Base-by-base conservation (phyloP, 1,284 basidiomycete species). In the Ceratobasidium sp. region DNA sequence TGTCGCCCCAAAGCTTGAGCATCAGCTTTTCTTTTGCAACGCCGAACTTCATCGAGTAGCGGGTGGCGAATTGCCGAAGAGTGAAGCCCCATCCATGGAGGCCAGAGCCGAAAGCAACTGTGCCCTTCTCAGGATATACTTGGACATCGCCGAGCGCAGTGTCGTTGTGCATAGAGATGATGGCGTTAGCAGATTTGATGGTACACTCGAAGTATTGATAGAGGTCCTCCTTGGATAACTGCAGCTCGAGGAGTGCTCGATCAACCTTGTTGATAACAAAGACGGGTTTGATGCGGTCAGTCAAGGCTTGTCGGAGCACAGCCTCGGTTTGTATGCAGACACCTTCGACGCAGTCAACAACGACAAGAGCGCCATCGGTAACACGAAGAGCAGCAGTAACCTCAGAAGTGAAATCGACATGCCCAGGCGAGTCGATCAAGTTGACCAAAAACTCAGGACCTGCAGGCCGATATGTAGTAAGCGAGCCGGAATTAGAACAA, bases 211-310 rank as follows among this genome's bases (percentile, higher is more conserved):
- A 99, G 77, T 96, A 96, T 88, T 99, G 98, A 91, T 94, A 99
- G 79, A 99, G 94, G 83, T 95, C 93, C 87, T 99, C 98, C 90
- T 99, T 99, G 86, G 91, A 89, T 82, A 99, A 95, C 88, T 99
- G 98, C 80, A 99, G 93, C 89, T 99, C 98, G 84, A 99, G 95
- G 76, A 99, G 92, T 80, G 98, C 98, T 86, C 98, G 97, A 89
- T 99, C 98, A 85, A 99, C 97, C 91, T 99, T 99, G 94, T 99
- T 99, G 89, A 99, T 97, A 89, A 98, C 93, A 84, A 99, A 93
- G 84, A 99, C 97, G 83, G 98, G 98, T 90, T 98, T 99, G 90
- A 99, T 99, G 88, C 98, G 97, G 90, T 99, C 98, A 79, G 93
- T 92, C 77, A 99, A 92, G 79, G 98, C 95, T 86, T 99, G 98